Conservation (phyloP, 257 asterid species). For the Solanum ossicruentum region DNA sequence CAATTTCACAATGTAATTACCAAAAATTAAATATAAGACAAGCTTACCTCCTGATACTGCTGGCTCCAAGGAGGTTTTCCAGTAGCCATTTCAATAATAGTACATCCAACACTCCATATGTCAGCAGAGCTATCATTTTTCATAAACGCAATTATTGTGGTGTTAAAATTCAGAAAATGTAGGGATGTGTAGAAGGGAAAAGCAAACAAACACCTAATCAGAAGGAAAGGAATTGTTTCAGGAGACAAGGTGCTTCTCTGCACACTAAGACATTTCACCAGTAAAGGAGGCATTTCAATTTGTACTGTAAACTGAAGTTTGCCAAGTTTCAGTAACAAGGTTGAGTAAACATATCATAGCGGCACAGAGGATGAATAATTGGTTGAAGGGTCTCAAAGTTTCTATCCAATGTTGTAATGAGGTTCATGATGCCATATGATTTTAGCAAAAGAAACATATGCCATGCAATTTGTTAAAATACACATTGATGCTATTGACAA, state of each 20-base stretch:
- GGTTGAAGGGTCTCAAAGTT: neutral
- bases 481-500: neutral
- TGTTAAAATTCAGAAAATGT: neutral
- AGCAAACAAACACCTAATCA: neutral
- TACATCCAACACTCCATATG: slow-evolving; percentile 99
- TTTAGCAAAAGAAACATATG: neutral
- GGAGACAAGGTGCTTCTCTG: neutral
- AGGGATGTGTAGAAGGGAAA: neutral
- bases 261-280: neutral
- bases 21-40: neutral
- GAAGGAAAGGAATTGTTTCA: neutral
- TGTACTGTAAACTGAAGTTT: neutral
- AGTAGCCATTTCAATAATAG: slow-evolving; percentile 98
- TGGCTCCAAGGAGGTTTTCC: slow-evolving; percentile 99
- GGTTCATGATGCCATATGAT: neutral
- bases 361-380: neutral
- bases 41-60: slow-evolving; percentile 69
- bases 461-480: neutral
- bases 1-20: neutral
- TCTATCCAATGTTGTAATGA: neutral
- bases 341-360: neutral
- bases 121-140: slow-evolving; percentile 69
- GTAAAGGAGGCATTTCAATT: neutral
- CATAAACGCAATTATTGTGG: neutral
- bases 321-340: neutral